A percentile compares a stretch with the other conserved stretches of the same genome.
Conservation (phyloP, 2,329 filamentous ascomycete genomes). For the Lecanicillium sp. region DNA sequence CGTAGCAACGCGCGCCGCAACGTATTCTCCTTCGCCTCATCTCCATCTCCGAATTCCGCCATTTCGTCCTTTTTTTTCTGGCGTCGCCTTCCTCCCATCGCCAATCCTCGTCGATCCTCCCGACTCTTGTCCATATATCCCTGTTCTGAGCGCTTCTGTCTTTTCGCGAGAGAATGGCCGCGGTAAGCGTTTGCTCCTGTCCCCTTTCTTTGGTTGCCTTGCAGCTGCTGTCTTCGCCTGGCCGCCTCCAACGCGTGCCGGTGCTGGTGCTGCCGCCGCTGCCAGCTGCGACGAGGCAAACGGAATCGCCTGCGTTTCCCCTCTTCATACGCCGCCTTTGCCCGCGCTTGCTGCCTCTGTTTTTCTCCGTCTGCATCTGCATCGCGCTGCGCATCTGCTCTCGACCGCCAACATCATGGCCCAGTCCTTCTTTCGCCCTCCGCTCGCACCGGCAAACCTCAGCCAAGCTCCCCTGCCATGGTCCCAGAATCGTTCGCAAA, state of each 20-base stretch:
- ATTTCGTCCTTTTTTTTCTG: conserved; percentile 12
- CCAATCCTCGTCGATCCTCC: conserved; percentile 10
- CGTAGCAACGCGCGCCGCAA: conserved; percentile 7
- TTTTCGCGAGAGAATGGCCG: conserved; percentile 35
- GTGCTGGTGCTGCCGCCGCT: not conserved
- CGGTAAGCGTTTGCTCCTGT: conserved; percentile 29
- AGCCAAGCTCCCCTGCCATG: not conserved
- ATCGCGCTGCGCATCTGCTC: not conserved
- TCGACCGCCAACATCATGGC: conserved; percentile 4
- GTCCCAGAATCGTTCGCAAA: conserved; percentile 3
- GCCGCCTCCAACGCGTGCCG: conserved; percentile 7
- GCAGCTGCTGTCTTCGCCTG: conserved; percentile 8
- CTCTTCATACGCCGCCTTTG: conserved; percentile 2
- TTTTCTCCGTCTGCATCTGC: not conserved
- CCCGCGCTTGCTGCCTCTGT: not conserved
- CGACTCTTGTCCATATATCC: conserved; percentile 2
- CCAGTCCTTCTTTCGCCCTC: not conserved
- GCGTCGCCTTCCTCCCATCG: conserved; percentile 12
- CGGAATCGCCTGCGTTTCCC: conserved; percentile 3
- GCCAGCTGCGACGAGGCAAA: conserved; percentile 14
- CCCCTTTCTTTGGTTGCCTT: conserved; percentile 14
- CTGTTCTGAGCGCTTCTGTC: conserved; percentile 19
- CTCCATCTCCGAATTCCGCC: conserved; percentile 7
- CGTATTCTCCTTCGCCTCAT: conserved; percentile 13
- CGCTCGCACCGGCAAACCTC: not conserved